These are phyloP conservation scores for Xylariaceae sp. DNA, from an alignment of 2,329 filamentous ascomycete species.

Conservation along the genomic window DNA sequence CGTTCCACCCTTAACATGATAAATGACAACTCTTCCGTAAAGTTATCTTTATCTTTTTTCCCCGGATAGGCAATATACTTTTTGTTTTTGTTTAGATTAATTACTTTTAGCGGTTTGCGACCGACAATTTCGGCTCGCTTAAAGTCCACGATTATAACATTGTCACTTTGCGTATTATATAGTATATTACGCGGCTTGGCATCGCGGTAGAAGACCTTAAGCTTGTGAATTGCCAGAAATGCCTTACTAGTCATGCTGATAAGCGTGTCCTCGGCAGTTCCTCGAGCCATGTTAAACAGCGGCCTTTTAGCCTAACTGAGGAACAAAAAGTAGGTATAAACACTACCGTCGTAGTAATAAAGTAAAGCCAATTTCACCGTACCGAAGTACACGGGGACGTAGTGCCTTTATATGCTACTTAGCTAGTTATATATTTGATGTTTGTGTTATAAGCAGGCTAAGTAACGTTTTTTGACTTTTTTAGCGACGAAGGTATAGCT, in stretches of 20 bases:
- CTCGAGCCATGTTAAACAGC: slow-evolving; percentile 17
- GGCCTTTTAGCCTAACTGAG: slow-evolving; percentile 33
- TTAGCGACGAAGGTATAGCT: slow-evolving; percentile 41
- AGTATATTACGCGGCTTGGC: slow-evolving; percentile 33
- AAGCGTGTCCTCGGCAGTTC: slow-evolving; percentile 10
- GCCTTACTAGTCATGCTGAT: slow-evolving; percentile 7
- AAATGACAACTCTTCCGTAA: slow-evolving; percentile 2
- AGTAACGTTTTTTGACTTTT: slow-evolving; percentile 31
- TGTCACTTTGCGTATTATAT: slow-evolving; percentile 22
- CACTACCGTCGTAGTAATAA: slow-evolving; percentile 31
- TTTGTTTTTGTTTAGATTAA: slow-evolving; percentile 25
- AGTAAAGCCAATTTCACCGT: slow-evolving; percentile 28
- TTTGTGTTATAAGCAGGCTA: slow-evolving; percentile 27
- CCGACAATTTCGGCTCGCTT: slow-evolving; percentile 25
- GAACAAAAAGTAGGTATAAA: slow-evolving; percentile 34
- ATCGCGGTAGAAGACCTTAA: slow-evolving; percentile 28
- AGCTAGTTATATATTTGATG: slow-evolving; percentile 32
- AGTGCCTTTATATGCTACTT: slow-evolving; percentile 31
- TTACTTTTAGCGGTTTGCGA: slow-evolving; percentile 22
- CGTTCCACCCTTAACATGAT: slow-evolving; percentile 3
- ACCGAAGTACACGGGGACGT: slow-evolving; percentile 37
- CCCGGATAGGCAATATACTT: slow-evolving; percentile 7
- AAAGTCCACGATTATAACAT: slow-evolving; percentile 35
- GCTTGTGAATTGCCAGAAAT: slow-evolving; percentile 12
- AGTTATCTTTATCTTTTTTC: neutral